Conservation (phyloP, 805 yeast genomes). For the Lipomyces orientalis region DNA sequence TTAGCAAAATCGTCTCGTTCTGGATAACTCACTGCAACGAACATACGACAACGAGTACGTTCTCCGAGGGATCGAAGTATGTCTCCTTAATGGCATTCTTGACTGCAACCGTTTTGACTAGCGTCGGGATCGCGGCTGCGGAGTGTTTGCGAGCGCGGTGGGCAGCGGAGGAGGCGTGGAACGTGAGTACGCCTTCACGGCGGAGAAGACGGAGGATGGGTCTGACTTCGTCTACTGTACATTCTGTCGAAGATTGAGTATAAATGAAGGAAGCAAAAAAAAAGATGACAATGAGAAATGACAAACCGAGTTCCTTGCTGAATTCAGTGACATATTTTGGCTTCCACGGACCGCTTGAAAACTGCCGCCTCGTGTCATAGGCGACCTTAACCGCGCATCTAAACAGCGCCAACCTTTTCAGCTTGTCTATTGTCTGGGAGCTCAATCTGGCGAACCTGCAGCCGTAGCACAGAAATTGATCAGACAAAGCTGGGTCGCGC, state of each 20-base stretch:
- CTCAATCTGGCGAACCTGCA: constrained; percentile 16
- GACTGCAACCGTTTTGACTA: neutral
- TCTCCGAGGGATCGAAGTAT: constrained; percentile 17
- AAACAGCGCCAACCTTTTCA: constrained; percentile 22
- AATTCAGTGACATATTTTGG: neutral
- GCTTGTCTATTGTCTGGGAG: constrained; percentile 6
- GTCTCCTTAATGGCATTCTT: constrained; percentile 6
- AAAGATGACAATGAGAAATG: neutral
- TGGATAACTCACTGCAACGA: no score
- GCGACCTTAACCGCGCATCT: constrained; percentile 28
- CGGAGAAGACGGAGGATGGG: constrained; percentile 5
- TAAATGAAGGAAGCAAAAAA: neutral
- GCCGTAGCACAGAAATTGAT: constrained; percentile 20
- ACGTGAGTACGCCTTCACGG: neutral
- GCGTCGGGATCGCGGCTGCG: constrained; percentile 12
- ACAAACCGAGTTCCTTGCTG: neutral
- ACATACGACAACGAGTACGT: constrained; percentile 13
- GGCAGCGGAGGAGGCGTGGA: constrained; percentile 5
- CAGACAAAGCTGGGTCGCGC: constrained; percentile 19
- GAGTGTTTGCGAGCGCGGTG: constrained; percentile 14
- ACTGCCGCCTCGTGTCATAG: constrained; percentile 5
- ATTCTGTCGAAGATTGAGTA: neutral
- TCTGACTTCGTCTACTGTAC: neutral
- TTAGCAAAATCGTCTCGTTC: neutral
- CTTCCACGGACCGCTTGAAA: neutral